Evolutionary conservation across 225 moss, liverwort and hornwort genomes (phyloP).

Genomic region (Marchantia polymorpha): DNA sequence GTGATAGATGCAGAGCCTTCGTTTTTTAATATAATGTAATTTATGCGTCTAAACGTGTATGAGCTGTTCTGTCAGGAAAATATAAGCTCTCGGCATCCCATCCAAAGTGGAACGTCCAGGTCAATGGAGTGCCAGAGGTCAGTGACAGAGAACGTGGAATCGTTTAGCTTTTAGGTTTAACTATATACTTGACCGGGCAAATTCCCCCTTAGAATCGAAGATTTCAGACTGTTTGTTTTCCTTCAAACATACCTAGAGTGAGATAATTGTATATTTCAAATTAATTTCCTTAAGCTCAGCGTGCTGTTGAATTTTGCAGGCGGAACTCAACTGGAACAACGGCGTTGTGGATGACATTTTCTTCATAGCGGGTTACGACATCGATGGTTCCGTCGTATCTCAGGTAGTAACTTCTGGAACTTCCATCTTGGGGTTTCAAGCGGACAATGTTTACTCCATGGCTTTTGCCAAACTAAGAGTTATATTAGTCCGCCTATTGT

Average conservation of each 20-base stretch:
- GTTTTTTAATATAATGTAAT: background rate
- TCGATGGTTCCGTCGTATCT: slow-evolving; percentile 65
- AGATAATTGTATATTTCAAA: too few species aligned
- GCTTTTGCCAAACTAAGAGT: too few species aligned
- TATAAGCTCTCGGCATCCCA: slow-evolving; percentile 57
- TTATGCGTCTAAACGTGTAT: background rate
- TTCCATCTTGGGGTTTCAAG: too few species aligned
- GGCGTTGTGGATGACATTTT: slow-evolving; percentile 52
- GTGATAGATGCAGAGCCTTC: background rate
- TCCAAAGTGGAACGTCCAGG: slow-evolving; percentile 58
- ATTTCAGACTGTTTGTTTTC: background rate
- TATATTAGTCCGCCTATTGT: too few species aligned
- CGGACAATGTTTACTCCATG: too few species aligned
- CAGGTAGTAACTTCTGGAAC: slow-evolving; percentile 43
- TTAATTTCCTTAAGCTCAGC: background rate
- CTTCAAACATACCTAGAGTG: background rate
- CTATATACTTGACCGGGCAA: background rate
- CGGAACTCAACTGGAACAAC: slow-evolving; percentile 61
- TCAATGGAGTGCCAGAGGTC: slow-evolving; percentile 57
- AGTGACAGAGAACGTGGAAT: background rate
- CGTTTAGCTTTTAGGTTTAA: background rate
- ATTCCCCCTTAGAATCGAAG: background rate
- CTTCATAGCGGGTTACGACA: slow-evolving; percentile 52
- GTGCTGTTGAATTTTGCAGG: slow-evolving; percentile 37
- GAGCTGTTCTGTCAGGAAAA: slow-evolving; percentile 41